Evolutionary conservation across 139 green algal genomes (phyloP).

Genomic region (Parachlorella kessleri): DNA sequence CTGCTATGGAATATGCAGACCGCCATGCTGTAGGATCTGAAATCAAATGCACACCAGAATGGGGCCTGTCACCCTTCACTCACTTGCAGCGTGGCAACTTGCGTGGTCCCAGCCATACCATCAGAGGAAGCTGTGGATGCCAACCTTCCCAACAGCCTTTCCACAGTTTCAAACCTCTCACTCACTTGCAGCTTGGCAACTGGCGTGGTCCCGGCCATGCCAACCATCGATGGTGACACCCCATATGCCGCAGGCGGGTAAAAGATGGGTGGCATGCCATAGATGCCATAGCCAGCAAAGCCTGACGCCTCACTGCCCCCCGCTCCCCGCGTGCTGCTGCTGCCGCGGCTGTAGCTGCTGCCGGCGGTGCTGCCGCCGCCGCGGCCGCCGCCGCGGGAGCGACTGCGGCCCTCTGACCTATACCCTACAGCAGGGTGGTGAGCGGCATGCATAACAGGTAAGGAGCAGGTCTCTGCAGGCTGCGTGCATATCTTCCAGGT

Average conservation of each 20-base stretch:
- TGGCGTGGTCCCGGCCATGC: conserved; percentile 21
- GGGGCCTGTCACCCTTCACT: no score
- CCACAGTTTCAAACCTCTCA: no score
- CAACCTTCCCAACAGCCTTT: no score
- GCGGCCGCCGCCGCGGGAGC: not conserved
- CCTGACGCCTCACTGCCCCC: conserved; percentile 11
- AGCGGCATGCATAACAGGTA: no score
- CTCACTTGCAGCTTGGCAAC: conserved; percentile 41
- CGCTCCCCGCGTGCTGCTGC: conserved; percentile 1
- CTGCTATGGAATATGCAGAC: no score
- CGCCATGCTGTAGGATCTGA: no score
- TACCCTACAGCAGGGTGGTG: no score
- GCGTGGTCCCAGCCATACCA: conserved; percentile 26
- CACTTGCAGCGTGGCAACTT: conserved; percentile 39
- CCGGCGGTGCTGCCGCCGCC: not conserved
- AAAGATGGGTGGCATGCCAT: conserved; percentile 63
- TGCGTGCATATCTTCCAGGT: no score
- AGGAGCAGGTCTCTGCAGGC: no score
- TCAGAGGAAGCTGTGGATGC: no score
- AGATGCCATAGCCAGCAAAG: no score
- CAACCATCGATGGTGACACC: conserved; percentile 19
- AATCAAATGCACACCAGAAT: no score
- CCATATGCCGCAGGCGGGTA: conserved; percentile 73
- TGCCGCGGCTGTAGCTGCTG: conserved; percentile 15
- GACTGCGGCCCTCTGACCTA: not conserved